Evolutionary conservation across 176 grass and related monocot genomes (phyloP).

Genomic region (Ananas comosus): DNA sequence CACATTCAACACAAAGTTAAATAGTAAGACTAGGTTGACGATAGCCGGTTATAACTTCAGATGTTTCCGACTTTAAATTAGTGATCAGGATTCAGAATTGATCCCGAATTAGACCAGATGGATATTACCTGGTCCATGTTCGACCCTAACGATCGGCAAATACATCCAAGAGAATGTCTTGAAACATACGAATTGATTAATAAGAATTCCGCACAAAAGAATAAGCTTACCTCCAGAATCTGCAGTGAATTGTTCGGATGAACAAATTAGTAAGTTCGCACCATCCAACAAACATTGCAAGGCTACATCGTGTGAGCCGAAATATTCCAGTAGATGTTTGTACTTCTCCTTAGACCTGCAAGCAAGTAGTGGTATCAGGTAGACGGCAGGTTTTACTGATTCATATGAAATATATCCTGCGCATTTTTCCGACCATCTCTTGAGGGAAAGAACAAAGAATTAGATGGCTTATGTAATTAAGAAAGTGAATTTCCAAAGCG

Average conservation of each 20-base stretch:
- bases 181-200: not conserved
- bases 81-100: too few species aligned
- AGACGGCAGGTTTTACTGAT: not conserved
- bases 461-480: too few species aligned
- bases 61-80: too few species aligned
- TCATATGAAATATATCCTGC: not conserved
- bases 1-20: not conserved
- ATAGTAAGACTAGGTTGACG: not conserved
- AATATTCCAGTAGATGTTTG: not conserved
- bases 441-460: not conserved
- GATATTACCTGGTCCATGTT: too few species aligned
- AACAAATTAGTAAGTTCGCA: not conserved
- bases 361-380: not conserved
- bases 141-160: not conserved
- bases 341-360: conserved; percentile 13
- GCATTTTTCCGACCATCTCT: not conserved
- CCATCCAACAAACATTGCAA: conserved; percentile 8
- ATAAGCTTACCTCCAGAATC: not conserved
- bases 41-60: too few species aligned
- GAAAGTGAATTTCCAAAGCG: too few species aligned
- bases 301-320: not conserved
- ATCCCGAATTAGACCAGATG: too few species aligned
- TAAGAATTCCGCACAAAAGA: not conserved
- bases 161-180: not conserved
- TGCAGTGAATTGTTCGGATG: not conserved